These are phyloP conservation scores for Amyloporia xantha DNA, from an alignment of 768 basidiomycete genomes.

Conservation along the genomic window DNA sequence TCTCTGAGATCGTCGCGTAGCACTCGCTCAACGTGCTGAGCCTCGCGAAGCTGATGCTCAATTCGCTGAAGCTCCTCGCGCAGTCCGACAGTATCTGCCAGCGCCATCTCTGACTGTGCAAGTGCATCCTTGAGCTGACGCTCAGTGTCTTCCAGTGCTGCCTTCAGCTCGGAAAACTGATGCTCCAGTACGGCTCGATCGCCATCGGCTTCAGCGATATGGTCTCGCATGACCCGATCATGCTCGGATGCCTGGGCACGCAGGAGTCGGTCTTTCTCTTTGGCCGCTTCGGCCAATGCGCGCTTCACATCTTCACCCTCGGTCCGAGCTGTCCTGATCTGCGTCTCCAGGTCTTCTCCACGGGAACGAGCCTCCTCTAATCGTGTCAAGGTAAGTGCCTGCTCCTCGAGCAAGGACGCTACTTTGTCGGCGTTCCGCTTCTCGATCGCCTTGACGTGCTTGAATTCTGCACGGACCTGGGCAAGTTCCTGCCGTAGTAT, in stretches of 20 bases:
- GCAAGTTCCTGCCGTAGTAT: slow-evolving; percentile 54
- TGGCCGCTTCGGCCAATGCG: slow-evolving; percentile 59
- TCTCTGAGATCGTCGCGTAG: slow-evolving; percentile 69
- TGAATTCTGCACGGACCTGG: slow-evolving; percentile 54
- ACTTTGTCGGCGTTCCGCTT: slow-evolving; percentile 57
- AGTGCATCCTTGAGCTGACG: slow-evolving; percentile 58
- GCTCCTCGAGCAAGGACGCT: slow-evolving; percentile 63
- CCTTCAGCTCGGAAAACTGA: slow-evolving; percentile 69
- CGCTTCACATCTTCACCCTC: slow-evolving; percentile 69
- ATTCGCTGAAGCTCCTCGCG: slow-evolving; percentile 69
- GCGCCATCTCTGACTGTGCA: slow-evolving; percentile 54
- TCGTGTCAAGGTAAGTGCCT: slow-evolving; percentile 60
- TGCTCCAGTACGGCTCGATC: slow-evolving; percentile 91
- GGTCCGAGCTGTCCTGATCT: slow-evolving; percentile 60
- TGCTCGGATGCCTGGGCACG: slow-evolving; percentile 65
- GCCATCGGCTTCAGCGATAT: slow-evolving; percentile 88
- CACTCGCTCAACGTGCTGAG: slow-evolving; percentile 57
- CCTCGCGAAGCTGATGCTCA: slow-evolving; percentile 64
- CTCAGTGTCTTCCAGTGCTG: slow-evolving; percentile 52
- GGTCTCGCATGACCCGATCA: slow-evolving; percentile 69
- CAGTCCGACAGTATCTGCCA: slow-evolving; percentile 60
- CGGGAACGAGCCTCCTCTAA: slow-evolving; percentile 71
- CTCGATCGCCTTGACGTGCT: slow-evolving; percentile 64
- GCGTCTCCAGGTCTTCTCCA: slow-evolving; percentile 69
- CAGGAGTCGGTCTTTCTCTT: slow-evolving; percentile 75